Evolutionary conservation across 257 asterid genomes (phyloP).

Genomic region (Gentiana dahurica): DNA sequence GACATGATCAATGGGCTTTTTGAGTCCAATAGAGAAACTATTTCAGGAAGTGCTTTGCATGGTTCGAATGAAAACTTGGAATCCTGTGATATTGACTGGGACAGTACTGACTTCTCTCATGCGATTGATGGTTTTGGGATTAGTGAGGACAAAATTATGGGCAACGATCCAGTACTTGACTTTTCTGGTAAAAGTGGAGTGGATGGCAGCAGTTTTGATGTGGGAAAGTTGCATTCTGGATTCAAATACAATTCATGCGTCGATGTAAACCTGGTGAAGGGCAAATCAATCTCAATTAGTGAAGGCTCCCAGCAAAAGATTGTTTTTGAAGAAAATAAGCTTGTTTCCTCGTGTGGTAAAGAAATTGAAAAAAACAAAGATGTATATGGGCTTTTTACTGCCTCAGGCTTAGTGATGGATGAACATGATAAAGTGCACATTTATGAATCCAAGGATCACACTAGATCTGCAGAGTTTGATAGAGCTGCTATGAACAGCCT

Average conservation of each 20-base stretch:
- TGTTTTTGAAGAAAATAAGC: conserved; percentile 17
- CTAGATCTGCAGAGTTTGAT: conserved; percentile 17
- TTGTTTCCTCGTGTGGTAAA: conserved; percentile 14
- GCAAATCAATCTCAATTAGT: conserved; percentile 11
- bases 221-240: conserved; percentile 16
- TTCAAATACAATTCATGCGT: conserved; percentile 13
- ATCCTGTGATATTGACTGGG: conserved; percentile 17
- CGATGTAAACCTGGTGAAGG: conserved; percentile 14
- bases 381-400: conserved; percentile 9
- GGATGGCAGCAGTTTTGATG: conserved; percentile 16
- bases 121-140: conserved; percentile 19
- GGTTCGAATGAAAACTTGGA: conserved; percentile 25
- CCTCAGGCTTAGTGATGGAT: conserved; percentile 13
- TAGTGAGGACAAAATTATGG: conserved; percentile 20
- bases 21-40: conserved; percentile 21
- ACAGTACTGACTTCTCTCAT: conserved; percentile 13
- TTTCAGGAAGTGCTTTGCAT: conserved; percentile 18
- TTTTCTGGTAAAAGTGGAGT: conserved; percentile 20
- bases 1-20: conserved; percentile 3
- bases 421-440: conserved; percentile 21
- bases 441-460: conserved; percentile 17
- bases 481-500: conserved; percentile 16
- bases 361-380: conserved; percentile 16
- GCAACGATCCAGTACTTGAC: conserved; percentile 24
- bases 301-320: conserved; percentile 18